Conservation (phyloP, 305 asterid species). For the Solanum hybrid region DNA sequence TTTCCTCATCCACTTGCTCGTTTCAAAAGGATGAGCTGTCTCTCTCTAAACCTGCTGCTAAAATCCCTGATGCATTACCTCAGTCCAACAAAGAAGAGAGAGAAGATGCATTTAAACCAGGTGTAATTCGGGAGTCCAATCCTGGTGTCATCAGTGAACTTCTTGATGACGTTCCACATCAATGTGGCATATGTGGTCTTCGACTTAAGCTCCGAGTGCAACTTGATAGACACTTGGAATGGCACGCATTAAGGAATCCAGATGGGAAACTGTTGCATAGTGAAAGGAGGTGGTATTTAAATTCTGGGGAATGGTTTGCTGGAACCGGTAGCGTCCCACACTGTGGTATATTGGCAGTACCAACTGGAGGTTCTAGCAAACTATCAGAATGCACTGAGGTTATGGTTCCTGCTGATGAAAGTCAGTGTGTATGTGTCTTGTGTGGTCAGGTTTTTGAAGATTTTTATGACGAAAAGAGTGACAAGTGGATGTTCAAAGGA, state of each 20-base stretch:
- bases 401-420: conserved; percentile 90
- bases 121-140: conserved; percentile 55
- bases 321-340: conserved; percentile 24
- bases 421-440: conserved; percentile 71
- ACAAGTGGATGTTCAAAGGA: conserved; percentile 87
- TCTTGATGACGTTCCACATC: conserved; percentile 51
- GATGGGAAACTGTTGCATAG: conserved; percentile 23
- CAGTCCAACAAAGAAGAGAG: conserved; percentile 25
- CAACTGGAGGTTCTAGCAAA: conserved; percentile 28
- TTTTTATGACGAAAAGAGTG: conserved; percentile 47
- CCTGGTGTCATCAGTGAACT: conserved; percentile 61
- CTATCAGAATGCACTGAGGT: conserved; percentile 33
- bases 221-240: conserved; percentile 69
- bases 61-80: conserved; percentile 21
- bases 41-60: conserved; percentile 21
- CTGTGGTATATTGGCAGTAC: conserved; percentile 19
- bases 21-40: conserved; percentile 24
- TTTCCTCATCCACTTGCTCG: conserved; percentile 20
- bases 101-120: conserved; percentile 54
- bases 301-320: conserved; percentile 46
- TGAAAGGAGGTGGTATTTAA: conserved; percentile 57
- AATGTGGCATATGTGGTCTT: conserved; percentile 56
- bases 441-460: conserved; percentile 92
- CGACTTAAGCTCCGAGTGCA: conserved; percentile 47
- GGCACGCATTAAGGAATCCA: conserved; percentile 32